Conservation (phyloP, 306 rosid species). For the Carpinus viminea region DNA sequence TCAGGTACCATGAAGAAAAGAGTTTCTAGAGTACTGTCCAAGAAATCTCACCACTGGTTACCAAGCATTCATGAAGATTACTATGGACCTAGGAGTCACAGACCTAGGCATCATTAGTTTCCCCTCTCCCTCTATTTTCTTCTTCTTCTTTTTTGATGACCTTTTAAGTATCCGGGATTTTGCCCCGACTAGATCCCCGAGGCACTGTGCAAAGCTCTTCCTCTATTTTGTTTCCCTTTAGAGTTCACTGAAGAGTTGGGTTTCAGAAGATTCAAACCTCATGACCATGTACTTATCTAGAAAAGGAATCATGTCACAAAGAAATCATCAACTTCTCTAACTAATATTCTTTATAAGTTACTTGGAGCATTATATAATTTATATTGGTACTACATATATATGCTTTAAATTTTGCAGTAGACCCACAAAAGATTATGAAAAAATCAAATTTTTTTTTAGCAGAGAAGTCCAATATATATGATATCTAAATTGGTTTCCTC, state of each 20-base stretch:
- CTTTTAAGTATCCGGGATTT: too few species aligned
- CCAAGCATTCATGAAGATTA: conserved; percentile 55
- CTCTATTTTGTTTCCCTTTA: too few species aligned
- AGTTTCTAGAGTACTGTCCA: conserved; percentile 34
- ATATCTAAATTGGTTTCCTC: conserved; percentile 20
- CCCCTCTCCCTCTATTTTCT: not conserved
- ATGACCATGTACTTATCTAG: not conserved
- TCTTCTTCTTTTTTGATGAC: too few species aligned
- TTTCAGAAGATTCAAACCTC: too few species aligned
- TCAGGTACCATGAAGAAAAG: conserved; percentile 48
- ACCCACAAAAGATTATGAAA: not conserved
- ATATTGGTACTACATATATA: not conserved
- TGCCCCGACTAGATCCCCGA: too few species aligned
- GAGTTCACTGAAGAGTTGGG: too few species aligned
- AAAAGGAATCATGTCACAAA: not conserved
- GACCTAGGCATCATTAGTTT: conserved; percentile 38
- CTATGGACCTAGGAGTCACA: conserved; percentile 48
- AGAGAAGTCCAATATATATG: not conserved
- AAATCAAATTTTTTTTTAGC: not conserved
- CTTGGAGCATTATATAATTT: not conserved
- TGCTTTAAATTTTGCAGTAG: not conserved
- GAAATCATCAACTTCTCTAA: conserved; percentile 18
- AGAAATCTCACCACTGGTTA: conserved; percentile 43
- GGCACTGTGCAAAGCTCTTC: too few species aligned
- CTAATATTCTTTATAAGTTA: not conserved